Conservation (phyloP, 2,329 filamentous ascomycete species). For the Neodidymelliopsis sp. region DNA sequence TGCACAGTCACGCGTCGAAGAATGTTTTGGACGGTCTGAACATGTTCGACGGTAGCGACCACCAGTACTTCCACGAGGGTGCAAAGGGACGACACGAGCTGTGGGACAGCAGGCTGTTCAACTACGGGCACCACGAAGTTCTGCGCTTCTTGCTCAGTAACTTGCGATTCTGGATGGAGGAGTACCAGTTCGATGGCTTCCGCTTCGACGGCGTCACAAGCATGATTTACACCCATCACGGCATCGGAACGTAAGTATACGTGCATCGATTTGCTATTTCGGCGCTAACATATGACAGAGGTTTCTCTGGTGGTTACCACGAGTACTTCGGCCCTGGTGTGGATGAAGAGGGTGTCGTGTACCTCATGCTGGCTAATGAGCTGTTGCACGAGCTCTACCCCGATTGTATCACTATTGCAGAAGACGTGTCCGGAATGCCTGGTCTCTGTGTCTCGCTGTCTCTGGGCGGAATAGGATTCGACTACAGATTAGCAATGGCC, state of each 20-base stretch:
- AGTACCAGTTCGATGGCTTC: conserved; percentile 96
- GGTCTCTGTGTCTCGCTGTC: conserved; percentile 88
- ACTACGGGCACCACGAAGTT: conserved; percentile 95
- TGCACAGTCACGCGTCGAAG: conserved; percentile 98
- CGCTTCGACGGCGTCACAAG: conserved; percentile 97
- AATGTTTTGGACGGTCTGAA: conserved; percentile 96
- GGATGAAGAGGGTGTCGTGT: conserved; percentile 92
- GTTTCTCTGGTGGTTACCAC: conserved; percentile 97
- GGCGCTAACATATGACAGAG: conserved; percentile 60
- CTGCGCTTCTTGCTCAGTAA: conserved; percentile 96
- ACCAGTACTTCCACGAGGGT: conserved; percentile 94
- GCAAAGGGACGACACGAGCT: conserved; percentile 85
- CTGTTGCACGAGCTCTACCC: conserved; percentile 93
- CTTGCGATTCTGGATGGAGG: conserved; percentile 98
- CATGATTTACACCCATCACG: conserved; percentile 96
- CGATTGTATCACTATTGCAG: conserved; percentile 86
- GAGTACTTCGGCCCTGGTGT: conserved; percentile 93
- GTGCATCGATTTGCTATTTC: background rate
- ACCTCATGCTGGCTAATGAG: conserved; percentile 96
- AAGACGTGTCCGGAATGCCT: conserved; percentile 98
- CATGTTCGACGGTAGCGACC: conserved; percentile 92
- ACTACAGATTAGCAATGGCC: conserved; percentile 97
- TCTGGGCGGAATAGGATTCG: conserved; percentile 91
- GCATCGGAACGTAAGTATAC: conserved; percentile 85
- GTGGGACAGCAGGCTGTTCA: conserved; percentile 97